phyloP scores from a whole-genome alignment of 2,329 filamentous ascomycete species.

The Gliomastix tumulicola region DNA sequence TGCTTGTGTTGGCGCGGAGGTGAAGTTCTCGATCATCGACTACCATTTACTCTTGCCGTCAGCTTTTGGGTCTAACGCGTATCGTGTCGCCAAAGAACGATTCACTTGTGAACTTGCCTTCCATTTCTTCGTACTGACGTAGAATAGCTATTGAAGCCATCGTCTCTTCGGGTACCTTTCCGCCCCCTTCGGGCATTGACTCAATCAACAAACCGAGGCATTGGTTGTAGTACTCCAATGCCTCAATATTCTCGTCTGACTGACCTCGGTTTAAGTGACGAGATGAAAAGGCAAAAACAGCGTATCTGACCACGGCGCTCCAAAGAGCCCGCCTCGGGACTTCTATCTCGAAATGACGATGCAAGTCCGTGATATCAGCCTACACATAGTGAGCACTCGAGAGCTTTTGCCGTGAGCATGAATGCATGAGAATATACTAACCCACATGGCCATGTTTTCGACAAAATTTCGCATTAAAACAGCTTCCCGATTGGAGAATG shows the following conservation, averaged over 20 bases:
- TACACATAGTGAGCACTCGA: too few species aligned
- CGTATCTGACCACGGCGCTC: neutral
- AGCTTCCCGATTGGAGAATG: too few species aligned
- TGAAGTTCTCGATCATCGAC: neutral
- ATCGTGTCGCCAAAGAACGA: neutral
- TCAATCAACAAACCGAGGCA: neutral
- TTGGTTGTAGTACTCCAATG: neutral
- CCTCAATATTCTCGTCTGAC: neutral
- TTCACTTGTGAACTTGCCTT: neutral
- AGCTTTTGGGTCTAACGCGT: neutral
- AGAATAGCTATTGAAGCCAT: neutral
- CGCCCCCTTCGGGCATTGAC: neutral
- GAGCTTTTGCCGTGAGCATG: too few species aligned
- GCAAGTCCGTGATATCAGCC: neutral
- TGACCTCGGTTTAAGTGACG: neutral
- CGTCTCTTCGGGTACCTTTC: neutral
- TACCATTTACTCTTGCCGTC: neutral
- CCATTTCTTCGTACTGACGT: neutral
- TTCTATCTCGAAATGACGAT: neutral
- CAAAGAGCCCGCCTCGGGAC: neutral
- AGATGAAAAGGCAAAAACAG: neutral
- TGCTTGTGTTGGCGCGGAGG: neutral
- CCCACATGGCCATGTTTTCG: too few species aligned
- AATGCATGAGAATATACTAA: too few species aligned
- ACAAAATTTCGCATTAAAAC: too few species aligned